A percentile compares a stretch with the other conserved stretches of the same genome.
Evolutionary conservation across 768 basidiomycete species (phyloP).

Genomic region (Austroboletus eburneus): DNA sequence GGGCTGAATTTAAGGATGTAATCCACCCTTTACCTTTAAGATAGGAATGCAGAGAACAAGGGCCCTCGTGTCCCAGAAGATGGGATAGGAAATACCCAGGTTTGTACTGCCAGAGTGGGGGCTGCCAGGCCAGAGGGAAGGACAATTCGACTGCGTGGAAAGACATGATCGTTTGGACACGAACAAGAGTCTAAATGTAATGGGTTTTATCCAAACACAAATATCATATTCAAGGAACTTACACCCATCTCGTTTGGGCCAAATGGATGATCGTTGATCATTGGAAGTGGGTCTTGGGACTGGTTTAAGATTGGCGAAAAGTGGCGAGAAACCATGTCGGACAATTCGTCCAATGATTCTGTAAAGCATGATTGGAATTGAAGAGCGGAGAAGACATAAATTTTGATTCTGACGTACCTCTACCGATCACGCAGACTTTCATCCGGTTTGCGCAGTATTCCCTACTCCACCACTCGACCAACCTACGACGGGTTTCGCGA

Average conservation of each 20-base stretch:
- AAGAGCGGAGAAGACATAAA: not conserved
- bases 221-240: conserved; percentile 28
- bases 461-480: conserved; percentile 80
- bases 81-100: conserved; percentile 74
- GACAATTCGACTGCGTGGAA: conserved; percentile 81
- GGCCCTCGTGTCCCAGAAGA: conserved; percentile 89
- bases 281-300: conserved; percentile 53
- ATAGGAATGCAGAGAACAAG: conserved; percentile 87
- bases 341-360: conserved; percentile 77
- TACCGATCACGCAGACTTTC: conserved; percentile 75
- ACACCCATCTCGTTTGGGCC: conserved; percentile 70
- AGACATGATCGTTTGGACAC: conserved; percentile 84
- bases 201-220: conserved; percentile 7
- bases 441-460: conserved; percentile 84
- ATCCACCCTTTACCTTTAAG: conserved; percentile 89
- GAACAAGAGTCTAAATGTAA: conserved; percentile 62
- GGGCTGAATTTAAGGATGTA: conserved; percentile 65
- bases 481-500: conserved; percentile 69
- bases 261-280: conserved; percentile 70
- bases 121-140: conserved; percentile 72
- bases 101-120: conserved; percentile 71
- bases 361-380: conserved; percentile 3
- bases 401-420: conserved; percentile 43
- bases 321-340: conserved; percentile 53
- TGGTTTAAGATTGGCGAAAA: conserved; percentile 75